Evolutionary conservation across 257 asterid species (phyloP).

Genomic region (Plantago ovata): DNA sequence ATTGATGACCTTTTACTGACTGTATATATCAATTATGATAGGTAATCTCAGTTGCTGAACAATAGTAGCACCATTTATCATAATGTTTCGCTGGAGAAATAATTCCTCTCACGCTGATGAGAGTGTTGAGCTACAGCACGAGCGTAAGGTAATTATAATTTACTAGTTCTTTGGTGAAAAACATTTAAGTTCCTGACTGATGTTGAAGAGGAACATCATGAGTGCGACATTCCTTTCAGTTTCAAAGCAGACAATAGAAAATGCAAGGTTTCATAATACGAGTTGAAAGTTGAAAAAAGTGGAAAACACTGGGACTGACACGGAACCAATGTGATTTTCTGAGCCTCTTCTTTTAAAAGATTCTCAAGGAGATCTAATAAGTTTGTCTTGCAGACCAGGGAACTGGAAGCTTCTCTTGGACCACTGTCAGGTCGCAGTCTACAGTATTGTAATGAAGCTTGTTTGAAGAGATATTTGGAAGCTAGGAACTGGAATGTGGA

Average conservation of each 20-base stretch:
- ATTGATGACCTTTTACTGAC: conserved; percentile 3
- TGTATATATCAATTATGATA: conserved; percentile 6
- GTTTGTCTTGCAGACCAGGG: conserved; percentile 49
- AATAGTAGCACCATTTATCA: conserved; percentile 12
- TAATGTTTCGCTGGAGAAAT: conserved; percentile 67
- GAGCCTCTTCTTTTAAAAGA: conserved; percentile 1
- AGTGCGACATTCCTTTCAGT: too few relatives aligned
- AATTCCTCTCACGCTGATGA: conserved; percentile 46
- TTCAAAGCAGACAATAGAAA: neutral
- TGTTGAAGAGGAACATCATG: neutral
- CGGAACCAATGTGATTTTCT: neutral
- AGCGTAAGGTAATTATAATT: conserved; percentile 53
- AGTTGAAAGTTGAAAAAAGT: too few relatives aligned
- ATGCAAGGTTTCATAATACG: neutral
- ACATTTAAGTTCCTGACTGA: neutral
- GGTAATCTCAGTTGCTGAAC: conserved; percentile 20
- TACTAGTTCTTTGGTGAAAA: neutral
- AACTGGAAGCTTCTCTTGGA: conserved; percentile 67
- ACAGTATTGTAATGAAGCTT: conserved; percentile 73
- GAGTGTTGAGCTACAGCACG: conserved; percentile 48
- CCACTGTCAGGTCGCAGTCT: conserved; percentile 59
- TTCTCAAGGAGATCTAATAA: neutral
- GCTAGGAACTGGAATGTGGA: conserved; percentile 86
- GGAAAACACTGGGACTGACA: neutral
- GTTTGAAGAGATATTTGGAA: conserved; percentile 80